phyloP scores from a whole-genome alignment of 129 eudicot species.

The Flaveria trinervia region DNA sequence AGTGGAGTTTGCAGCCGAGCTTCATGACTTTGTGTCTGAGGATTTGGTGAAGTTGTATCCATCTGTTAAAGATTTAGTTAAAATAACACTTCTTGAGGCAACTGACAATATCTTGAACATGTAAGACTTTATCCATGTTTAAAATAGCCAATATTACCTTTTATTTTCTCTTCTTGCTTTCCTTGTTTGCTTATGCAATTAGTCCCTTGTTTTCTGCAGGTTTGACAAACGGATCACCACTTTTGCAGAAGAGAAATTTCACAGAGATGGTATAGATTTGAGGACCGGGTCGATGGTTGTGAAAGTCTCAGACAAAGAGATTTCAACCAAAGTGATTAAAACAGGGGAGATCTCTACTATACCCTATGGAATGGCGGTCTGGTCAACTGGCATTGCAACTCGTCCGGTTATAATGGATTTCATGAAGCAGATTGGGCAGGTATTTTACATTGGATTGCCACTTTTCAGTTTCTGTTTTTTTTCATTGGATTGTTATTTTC shows the following conservation, averaged over 20 bases:
- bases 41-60: conserved; percentile 80
- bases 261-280: conserved; percentile 80
- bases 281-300: conserved; percentile 87
- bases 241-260: conserved; percentile 83
- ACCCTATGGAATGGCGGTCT: conserved; percentile 88
- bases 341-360: conserved; percentile 60
- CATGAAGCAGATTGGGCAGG: conserved; percentile 95
- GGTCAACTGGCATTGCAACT: conserved; percentile 98
- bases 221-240: conserved; percentile 89
- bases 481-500: too few species aligned
- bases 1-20: conserved; percentile 93
- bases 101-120: conserved; percentile 82
- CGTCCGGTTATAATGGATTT: conserved; percentile 87
- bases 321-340: conserved; percentile 72
- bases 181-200: neutral
- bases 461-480: neutral
- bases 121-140: conserved; percentile 38
- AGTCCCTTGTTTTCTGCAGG: conserved; percentile 43
- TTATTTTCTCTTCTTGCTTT: neutral
- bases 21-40: conserved; percentile 82
- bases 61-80: conserved; percentile 64
- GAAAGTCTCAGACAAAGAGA: conserved; percentile 66
- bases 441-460: conserved; percentile 13
- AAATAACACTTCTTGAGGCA: conserved; percentile 82
- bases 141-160: neutral